Evolutionary conservation across 257 asterid genomes (phyloP).

Genomic region (Nicotiana obtusifolia): DNA sequence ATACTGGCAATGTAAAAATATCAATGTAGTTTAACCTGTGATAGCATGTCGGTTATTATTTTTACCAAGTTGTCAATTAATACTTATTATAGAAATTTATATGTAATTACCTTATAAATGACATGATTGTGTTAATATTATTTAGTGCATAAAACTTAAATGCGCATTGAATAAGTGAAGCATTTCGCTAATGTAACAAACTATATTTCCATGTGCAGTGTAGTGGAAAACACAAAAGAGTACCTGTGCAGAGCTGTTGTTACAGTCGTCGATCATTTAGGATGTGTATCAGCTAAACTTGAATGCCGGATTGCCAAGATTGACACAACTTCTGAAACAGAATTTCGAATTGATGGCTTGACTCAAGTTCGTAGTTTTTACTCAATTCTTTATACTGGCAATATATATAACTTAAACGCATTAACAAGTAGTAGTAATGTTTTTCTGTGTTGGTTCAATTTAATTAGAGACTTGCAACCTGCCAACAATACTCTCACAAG

Average conservation of each 20-base stretch:
- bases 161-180: too few relatives aligned
- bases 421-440: neutral
- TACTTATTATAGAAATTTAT: too few relatives aligned
- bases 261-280: constrained; percentile 59
- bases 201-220: constrained; percentile 28
- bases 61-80: too few relatives aligned
- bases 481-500: constrained; percentile 43
- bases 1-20: too few relatives aligned
- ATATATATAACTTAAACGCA: neutral
- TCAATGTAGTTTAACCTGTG: too few relatives aligned
- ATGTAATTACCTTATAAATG: too few relatives aligned
- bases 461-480: constrained; percentile 43
- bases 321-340: constrained; percentile 37
- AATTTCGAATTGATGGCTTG: constrained; percentile 31
- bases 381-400: neutral
- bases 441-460: neutral
- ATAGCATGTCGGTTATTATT: too few relatives aligned
- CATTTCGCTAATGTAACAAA: constrained; percentile 16
- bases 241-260: constrained; percentile 50
- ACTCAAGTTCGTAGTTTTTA: constrained; percentile 31
- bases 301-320: constrained; percentile 31
- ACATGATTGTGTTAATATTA: too few relatives aligned
- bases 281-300: constrained; percentile 51
- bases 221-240: constrained; percentile 50
- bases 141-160: too few relatives aligned